phyloP scores from a whole-genome alignment of 2,329 filamentous ascomycete genomes.

The Stromatinia cepivora region DNA sequence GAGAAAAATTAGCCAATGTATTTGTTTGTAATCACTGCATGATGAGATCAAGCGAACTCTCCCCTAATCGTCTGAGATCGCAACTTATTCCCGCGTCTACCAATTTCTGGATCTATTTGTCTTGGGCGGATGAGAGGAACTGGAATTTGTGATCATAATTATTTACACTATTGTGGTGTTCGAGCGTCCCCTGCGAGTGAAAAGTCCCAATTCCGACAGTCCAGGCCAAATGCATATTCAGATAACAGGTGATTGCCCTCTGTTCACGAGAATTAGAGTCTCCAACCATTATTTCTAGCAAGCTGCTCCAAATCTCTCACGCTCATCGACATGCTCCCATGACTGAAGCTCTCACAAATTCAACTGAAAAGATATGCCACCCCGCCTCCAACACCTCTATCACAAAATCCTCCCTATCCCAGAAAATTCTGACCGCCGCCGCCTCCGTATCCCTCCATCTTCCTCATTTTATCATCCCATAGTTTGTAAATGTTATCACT shows the following conservation, averaged over 20 bases:
- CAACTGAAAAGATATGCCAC: no score
- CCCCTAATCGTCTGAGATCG: neutral
- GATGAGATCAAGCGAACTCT: neutral
- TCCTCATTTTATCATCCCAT: neutral
- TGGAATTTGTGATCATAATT: neutral
- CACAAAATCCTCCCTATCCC: neutral
- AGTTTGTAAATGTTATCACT: neutral
- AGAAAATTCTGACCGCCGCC: neutral
- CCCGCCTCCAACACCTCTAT: neutral
- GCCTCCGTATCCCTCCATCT: neutral
- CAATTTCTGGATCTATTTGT: neutral
- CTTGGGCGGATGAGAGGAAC: neutral
- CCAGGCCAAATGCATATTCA: neutral
- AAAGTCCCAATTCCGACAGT: neutral
- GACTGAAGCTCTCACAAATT: no score
- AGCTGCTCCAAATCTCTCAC: neutral
- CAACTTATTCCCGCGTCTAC: neutral
- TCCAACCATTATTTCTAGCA: neutral
- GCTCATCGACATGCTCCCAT: neutral
- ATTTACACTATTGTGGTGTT: neutral
- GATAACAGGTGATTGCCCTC: neutral
- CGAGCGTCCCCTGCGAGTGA: neutral
- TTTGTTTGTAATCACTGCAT: neutral
- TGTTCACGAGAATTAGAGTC: neutral
- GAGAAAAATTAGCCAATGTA: neutral